Evolutionary conservation across 768 basidiomycete species (phyloP).

Genomic region (Naganishia vaughanmartiniae): DNA sequence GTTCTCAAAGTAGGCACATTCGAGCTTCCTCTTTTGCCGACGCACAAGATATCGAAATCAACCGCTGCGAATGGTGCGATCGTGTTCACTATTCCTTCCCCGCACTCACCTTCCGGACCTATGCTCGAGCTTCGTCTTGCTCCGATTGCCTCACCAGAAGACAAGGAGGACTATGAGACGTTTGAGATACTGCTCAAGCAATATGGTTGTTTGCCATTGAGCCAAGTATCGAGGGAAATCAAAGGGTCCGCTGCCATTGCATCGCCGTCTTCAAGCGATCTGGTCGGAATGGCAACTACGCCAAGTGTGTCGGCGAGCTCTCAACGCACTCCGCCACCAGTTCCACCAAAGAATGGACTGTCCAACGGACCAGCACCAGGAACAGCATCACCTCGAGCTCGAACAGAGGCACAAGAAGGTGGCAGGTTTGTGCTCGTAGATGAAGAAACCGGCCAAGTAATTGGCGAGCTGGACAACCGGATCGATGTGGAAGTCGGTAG

Average conservation of each 20-base stretch:
- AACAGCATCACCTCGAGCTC: constrained; percentile 18
- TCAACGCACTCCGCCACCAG: neutral
- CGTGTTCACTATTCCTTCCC: constrained; percentile 50
- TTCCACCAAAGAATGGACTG: neutral
- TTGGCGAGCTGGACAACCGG: constrained; percentile 65
- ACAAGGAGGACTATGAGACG: constrained; percentile 57
- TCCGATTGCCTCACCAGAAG: constrained; percentile 47
- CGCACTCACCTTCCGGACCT: constrained; percentile 47
- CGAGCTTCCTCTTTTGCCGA: constrained; percentile 65
- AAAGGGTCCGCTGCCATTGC: constrained; percentile 21
- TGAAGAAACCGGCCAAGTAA: constrained; percentile 67
- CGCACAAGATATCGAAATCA: constrained; percentile 53
- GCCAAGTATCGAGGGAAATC: constrained; percentile 16
- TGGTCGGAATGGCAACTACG: constrained; percentile 9
- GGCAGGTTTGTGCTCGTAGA: constrained; percentile 71
- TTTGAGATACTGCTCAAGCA: constrained; percentile 68
- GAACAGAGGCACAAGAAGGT: constrained; percentile 41
- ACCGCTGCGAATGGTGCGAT: constrained; percentile 52
- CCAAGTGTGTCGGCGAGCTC: neutral
- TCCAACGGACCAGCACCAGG: neutral
- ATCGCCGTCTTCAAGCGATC: neutral
- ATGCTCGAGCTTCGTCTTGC: constrained; percentile 46
- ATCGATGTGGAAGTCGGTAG: constrained; percentile 64
- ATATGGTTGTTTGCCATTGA: constrained; percentile 55
- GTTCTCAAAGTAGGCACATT: constrained; percentile 60